phyloP scores from a whole-genome alignment of 129 eudicot species.

The Tanacetum coccineum region DNA sequence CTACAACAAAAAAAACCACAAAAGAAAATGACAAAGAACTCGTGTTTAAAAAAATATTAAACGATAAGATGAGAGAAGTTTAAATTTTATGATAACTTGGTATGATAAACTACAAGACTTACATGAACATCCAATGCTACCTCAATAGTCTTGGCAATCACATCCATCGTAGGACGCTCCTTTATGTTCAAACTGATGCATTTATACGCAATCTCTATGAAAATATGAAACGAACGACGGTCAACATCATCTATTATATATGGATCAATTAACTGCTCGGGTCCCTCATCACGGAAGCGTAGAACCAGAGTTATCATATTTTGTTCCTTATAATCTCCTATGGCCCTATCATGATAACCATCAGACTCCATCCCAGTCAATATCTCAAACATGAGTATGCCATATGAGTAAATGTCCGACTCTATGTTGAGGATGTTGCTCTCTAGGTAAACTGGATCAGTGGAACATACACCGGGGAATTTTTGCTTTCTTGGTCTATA shows the following conservation, averaged over 20 bases:
- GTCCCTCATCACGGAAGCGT: not conserved
- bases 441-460: not conserved
- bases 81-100: too few species aligned
- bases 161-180: too few species aligned
- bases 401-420: not conserved
- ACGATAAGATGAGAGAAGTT: too few species aligned
- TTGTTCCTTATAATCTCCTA: too few species aligned
- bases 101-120: too few species aligned
- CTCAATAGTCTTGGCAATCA: too few species aligned
- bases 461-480: not conserved
- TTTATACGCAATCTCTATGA: not conserved
- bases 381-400: not conserved
- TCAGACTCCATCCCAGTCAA: not conserved
- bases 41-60: too few species aligned
- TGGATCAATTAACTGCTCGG: too few species aligned
- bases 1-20: too few species aligned
- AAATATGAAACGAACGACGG: not conserved
- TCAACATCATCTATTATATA: not conserved
- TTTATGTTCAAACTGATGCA: constrained; percentile 6
- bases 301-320: not conserved
- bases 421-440: not conserved
- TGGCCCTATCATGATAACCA: too few species aligned
- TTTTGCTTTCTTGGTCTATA: not conserved
- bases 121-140: too few species aligned
- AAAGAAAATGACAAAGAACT: too few species aligned